These are phyloP conservation scores for Chlamydomonas reinhardtii DNA, from an alignment of 163 green algal species.

Conservation along the genomic window DNA sequence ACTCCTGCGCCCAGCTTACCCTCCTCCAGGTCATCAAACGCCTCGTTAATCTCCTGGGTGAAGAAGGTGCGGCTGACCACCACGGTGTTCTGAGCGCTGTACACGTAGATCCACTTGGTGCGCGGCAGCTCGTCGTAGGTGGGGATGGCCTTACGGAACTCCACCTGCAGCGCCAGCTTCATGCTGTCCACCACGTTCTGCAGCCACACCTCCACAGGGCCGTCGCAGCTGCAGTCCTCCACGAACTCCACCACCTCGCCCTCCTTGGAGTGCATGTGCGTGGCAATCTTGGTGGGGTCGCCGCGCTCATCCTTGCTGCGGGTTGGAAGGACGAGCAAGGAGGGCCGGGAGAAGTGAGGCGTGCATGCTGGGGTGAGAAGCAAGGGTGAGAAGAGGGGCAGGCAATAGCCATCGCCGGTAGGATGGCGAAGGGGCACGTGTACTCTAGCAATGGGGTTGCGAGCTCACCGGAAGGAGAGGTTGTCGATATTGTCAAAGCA, in stretches of 20 bases:
- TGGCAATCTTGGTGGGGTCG: conserved; percentile 75
- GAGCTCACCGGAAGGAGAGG: conserved; percentile 80
- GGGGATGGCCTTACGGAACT: conserved; percentile 85
- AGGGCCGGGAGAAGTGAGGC: not conserved
- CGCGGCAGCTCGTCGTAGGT: conserved; percentile 91
- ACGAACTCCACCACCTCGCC: conserved; percentile 73
- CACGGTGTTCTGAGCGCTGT: conserved; percentile 90
- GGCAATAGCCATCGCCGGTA: no score
- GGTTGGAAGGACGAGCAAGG: not conserved
- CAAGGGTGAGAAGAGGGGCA: no score
- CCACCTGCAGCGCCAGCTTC: conserved; percentile 77
- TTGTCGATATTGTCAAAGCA: conserved; percentile 94
- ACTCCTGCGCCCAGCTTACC: conserved; percentile 51
- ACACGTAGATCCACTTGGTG: conserved; percentile 90
- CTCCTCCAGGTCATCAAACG: conserved; percentile 94
- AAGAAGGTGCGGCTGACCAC: conserved; percentile 92
- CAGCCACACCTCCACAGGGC: conserved; percentile 91
- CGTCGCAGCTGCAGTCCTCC: conserved; percentile 61
- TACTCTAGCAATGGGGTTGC: not conserved
- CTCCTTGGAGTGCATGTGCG: conserved; percentile 66
- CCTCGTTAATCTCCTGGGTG: conserved; percentile 91
- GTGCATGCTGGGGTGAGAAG: not conserved
- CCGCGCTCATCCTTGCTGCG: conserved; percentile 71
- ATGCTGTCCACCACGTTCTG: conserved; percentile 90
- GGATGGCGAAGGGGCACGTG: no score